Evolutionary conservation across 2,329 filamentous ascomycete species (phyloP), one percentile per base, ranked within the genome.

Genomic region (Fusarium sp.): DNA sequence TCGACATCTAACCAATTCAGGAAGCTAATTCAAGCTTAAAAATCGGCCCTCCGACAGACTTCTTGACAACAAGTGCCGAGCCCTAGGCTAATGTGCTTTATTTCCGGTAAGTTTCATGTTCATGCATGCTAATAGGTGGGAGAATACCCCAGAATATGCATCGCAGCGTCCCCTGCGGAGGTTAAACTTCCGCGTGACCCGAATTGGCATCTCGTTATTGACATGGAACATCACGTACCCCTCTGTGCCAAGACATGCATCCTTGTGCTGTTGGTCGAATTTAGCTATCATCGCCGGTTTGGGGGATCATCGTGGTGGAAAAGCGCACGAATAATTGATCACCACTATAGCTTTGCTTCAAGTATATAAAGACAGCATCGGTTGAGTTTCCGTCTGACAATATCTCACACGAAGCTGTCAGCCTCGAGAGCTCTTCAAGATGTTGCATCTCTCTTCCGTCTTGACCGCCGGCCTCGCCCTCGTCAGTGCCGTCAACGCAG

Each of bases 381-480:
- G n/a, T n/a, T n/a, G n/a, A n/a, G n/a, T n/a, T n/a, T n/a, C n/a
- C n/a, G n/a, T n/a, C n/a, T n/a, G n/a, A n/a, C n/a, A n/a, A n/a
- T n/a, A n/a, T n/a, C n/a, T n/a, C 33, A 33, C 33, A 5, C 6
- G 13, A 33, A 15, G 6, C 32, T 9, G 15, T 5, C 4, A 33
- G 3, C 12, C 33, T 33, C 7, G 15, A 33, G 33, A 6, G 15
- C 15, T 25, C n/a, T 9, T 33, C 23, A 37, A 30, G 30, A 85
- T 86, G 84, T 67, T 80, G 37, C 77, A 79, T 33, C 57, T 73
- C 25, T 73, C 82, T 56, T 78, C 77, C 35, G 57, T 83, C 52
- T 50, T 87, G 59, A 78, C 85, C 16, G 78, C 82, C 32, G 81
- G 81, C 46, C 79, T 88, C 21, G 85, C 85, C 35, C 79, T 87